Base-by-base conservation (phyloP, 345 rosid species). In the Sisymbrium altissimum region DNA sequence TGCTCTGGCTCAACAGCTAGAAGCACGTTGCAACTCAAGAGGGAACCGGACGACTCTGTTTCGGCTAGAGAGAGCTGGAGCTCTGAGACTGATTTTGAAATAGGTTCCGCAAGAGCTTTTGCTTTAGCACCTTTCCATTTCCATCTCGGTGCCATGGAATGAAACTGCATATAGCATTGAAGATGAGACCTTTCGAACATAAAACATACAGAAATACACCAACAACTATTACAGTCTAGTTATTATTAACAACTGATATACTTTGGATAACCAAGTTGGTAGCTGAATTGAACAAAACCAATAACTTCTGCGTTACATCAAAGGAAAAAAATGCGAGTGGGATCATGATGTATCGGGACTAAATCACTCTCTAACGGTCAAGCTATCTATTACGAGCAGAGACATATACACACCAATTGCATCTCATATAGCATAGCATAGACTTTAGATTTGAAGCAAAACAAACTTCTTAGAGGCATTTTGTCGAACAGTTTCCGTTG, bases 121-220 rank as follows among this genome's bases (percentile, higher is more conserved):
- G 87, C 86, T 84, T 89, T 79, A 3, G 81, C 78, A 41, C 83
- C 87, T 82, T 86, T 93, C 52, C 89, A 90, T 81, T 93, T 93
- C 98, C 97, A 91, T 82, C 98, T 89, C 0, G 97, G 87, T 23
- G 56, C 85, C 97, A 89, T 91, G 56, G 38, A 56, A 17, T 9
- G 11, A 9, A 77, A 6, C 80, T 70, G 56, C 67, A 38, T 39
- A 21, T 29, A 62, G n/a, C 35, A 54, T 2, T 32, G 18, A 35
- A 38, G 27, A 41, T 70, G 62, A 76, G 39, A 45, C 39, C 61
- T 70, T 57, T 56, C 23, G 36, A 57, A 35, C 50, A 56, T 65
- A 4, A 19, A 29, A n/a, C 10, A 6, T 11, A n/a, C 45, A 41
- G 17, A 27, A 13, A 19, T 32, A 54, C 27, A 35, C 7, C 9